Base-by-base conservation (phyloP, 2,329 filamentous ascomycete species). In the Nectriaceae sp. region DNA sequence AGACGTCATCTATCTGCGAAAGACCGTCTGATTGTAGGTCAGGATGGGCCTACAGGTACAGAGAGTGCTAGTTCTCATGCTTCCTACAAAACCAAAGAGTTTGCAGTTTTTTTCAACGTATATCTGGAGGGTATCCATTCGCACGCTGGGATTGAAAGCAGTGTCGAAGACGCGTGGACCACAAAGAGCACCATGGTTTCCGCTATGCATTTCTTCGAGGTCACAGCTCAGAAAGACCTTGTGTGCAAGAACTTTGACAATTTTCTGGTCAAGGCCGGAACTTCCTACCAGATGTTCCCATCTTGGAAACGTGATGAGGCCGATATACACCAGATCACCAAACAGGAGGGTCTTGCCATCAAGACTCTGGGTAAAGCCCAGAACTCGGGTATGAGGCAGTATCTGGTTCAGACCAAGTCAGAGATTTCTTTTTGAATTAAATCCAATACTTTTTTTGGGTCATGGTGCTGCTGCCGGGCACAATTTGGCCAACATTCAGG, bases 281-380 rank as follows among this genome's bases (percentile, higher is more conserved):
- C 49, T 1, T n/a, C 5, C 0, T 61, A 55, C 49, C 44, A 42
- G 4, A 58, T 62, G 53, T 60, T 62, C 22, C 46, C 47, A 0
- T 60, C 57, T 8, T 62, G 59, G 59, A 62, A 62, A 43, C 56
- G 54, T 3, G 48, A 40, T 0, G 53, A 60, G 18, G 5, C 6
- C 0, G 47, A 61, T 2, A 50, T 61, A 5, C 46, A 50, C 11
- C 2, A 36, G 0, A 56, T 58, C 15, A 39, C 59, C 5, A 37
- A 42, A 10, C 29, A 45, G n/a, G 22, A 52, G 20, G 52, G 49
- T 8, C 44, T 61, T 0, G 5, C 15, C 1, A 47, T 61, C 41
- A 38, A 46, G 37, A 54, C 47, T 4, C 49, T 61, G 4, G 58
- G 58, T 20, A 53, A 61, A 44, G 41, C 56, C 1, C 11, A 40